Base-by-base conservation (phyloP, 306 rosid genomes). In the Begonia peltatifolia region DNA sequence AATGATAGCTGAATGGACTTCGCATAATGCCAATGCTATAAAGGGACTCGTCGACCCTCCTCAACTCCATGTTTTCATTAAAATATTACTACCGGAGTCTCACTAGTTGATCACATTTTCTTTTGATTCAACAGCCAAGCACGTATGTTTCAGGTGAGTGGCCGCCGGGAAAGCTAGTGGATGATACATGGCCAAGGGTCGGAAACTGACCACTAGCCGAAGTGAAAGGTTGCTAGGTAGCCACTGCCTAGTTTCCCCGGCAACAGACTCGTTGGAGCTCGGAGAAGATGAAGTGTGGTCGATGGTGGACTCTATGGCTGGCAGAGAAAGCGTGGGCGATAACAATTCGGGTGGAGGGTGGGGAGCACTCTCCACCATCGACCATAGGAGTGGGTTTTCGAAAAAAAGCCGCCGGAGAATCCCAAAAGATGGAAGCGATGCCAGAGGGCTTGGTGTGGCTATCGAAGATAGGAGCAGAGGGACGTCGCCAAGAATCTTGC, bases 251-350 rank as follows among this genome's bases (percentile, higher is more conserved):
- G 50, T 30, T 30, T 69, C 81, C 20, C 38, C 50, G n/a, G 73
- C 63, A 43, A 47, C 25, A 6, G 92, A 76, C 48, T 47, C 77
- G 0, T 63, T 82, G 44, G 99, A 90, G 71, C 79, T 90, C 61
- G 78, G 69, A 9, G 99, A 86, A 59, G 96, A 81, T 38, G 99
- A 90, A 58, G 63, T 90, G 16, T 90, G 99, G 99, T 68, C 84
- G 22, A 60, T 73, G 41, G 68, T 50, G 8, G 90, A 69, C 2
- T 67, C 17, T 46, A 42, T 49, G 16, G 56, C 67, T 16, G 14
- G 53, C 25, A 14, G 41, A 23, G 70, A 62, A 4, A 69, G 65
- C 20, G 50, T 15, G 18, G 55, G 17, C 1, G 44, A 35, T 4
- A 65, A 54, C 17, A 25, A 12, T 30, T 52, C 72, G 4, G 63